Evolutionary conservation across 2,329 filamentous ascomycete species (phyloP), one percentile per base, ranked within the genome.

Genomic region (Ophiocordyceps robertsii): DNA sequence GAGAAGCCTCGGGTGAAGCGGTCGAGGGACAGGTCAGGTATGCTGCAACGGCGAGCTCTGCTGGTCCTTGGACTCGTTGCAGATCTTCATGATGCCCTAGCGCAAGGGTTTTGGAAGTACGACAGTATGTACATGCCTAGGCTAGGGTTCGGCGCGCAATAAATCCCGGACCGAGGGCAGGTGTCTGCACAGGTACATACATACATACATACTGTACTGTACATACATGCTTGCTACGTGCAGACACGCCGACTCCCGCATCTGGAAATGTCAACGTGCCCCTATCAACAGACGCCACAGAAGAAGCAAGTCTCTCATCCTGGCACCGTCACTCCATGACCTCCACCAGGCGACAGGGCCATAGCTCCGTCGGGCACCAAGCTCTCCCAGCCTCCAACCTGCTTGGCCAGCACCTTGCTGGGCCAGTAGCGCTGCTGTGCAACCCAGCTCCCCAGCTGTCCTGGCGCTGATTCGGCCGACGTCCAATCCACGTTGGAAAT

Each of bases 121-220:
- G n/a, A n/a, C n/a, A n/a, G n/a, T n/a, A n/a, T n/a, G n/a, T n/a
- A n/a, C n/a, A n/a, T n/a, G n/a, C n/a, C n/a, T n/a, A n/a, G n/a
- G n/a, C n/a, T n/a, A n/a, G 24, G 9, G 24, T 27, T 44, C 51
- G 51, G 51, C 46, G 50, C 51, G 51, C 44, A 42, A 52, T 50
- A 53, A 53, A 53, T 47, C 50, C 51, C 51, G 51, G 42, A 21
- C 24, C 24, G 24, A 27, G 24, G 24, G 24, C 4, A 24, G 7
- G 24, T 24, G 24, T 7, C 24, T 24, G 7, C 24, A 24, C 4
- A 24, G 4, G 24, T 24, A 24, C 24, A 4, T 7, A 24, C 24
- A 4, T 24, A 24, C 24, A 4, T 24, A 24, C 24, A n/a, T n/a
- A n/a, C 24, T 24, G 24, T 7, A 24, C 24, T 24, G 24, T 24